A percentile compares a stretch with the other conserved stretches of the same genome.
Evolutionary conservation across 192 early-diverging fungal genomes (phyloP).

Genomic region (Coemansia pectinata): DNA sequence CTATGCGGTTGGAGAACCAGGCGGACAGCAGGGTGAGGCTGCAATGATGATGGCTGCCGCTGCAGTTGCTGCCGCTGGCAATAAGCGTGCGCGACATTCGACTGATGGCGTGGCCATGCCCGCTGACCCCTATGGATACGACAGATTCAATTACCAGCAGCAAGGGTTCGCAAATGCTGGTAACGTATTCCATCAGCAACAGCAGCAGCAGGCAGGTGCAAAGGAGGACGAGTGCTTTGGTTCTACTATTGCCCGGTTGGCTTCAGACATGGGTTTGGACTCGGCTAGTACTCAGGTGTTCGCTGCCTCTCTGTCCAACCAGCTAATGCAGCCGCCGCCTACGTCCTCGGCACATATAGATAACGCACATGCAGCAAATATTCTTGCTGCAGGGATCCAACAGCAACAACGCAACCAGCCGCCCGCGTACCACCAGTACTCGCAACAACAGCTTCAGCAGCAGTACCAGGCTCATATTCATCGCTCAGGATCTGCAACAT

Average conservation of each 20-base stretch:
- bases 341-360: slow-evolving; percentile 9
- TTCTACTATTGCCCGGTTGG: slow-evolving; percentile 27
- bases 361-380: not conserved
- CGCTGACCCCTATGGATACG: not conserved
- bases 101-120: not conserved
- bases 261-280: slow-evolving; percentile 45
- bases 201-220: not conserved
- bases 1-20: not conserved
- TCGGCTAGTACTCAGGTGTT: slow-evolving; percentile 30
- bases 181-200: slow-evolving; percentile 8
- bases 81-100: slow-evolving; percentile 33
- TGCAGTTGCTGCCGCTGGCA: slow-evolving; percentile 6
- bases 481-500: not conserved
- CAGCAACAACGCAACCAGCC: slow-evolving; percentile 6
- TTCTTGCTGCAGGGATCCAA: not conserved
- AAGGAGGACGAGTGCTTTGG: slow-evolving; percentile 16
- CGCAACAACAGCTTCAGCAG: slow-evolving; percentile 17
- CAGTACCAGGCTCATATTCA: slow-evolving; percentile 11
- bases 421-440: not conserved
- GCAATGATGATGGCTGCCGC: not conserved
- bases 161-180: not conserved
- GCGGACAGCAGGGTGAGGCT: not conserved
- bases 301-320: slow-evolving; percentile 33
- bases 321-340: slow-evolving; percentile 1
- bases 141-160: not conserved